Evolutionary conservation across 176 grass and related monocot species (phyloP), one percentile per base, ranked within the genome.

Genomic region (Thalia dealbata): DNA sequence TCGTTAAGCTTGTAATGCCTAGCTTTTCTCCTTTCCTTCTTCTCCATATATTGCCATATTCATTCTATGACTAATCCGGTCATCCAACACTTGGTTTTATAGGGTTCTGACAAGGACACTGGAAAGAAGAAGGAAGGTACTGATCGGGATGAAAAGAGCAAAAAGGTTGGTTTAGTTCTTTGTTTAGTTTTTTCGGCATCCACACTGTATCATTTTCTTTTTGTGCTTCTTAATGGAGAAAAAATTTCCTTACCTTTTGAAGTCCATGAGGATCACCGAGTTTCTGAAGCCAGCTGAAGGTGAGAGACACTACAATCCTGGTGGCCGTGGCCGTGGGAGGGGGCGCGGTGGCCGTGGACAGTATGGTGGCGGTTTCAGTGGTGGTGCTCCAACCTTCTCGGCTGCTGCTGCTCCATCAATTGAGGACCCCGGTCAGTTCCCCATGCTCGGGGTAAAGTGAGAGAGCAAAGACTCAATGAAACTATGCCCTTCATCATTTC

Each of bases 261-360:
- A 96, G 93, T 81, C 84, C 0, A 3, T 92, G 66, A 92, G 82
- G 78, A 92, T 96, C 77, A 96, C 85, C 3, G 93, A 96, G 76
- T 96, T 96, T 54, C 80, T 96, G 51, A 96, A 96, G 75, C 89
- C 87, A 22, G 81, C 82, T 16, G 87, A 96, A 80, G 87, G 93
- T 21, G 87, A 88, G 56, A 79, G 81, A 42, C 75, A 81, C 75
- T 84, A 88, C 52, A 81, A 81, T 11, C 28, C 65, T 7, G 66
- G 72, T 2, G 81, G 92, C 2, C 86, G 89, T 67, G 93, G 89
- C 0, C 89, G 89, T 52, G 86, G 87, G n/a, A 87, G 82, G 59
- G 89, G 82, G 4, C 86, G 84, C 23, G 81, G 89, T 8, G 80
- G 84, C 14, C 86, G 82, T 59, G 89, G 84, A 3, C 82, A 78